Evolutionary conservation across 345 rosid species (phyloP), one percentile per base, ranked within the genome.

Genomic region (Barbarea vulgaris): DNA sequence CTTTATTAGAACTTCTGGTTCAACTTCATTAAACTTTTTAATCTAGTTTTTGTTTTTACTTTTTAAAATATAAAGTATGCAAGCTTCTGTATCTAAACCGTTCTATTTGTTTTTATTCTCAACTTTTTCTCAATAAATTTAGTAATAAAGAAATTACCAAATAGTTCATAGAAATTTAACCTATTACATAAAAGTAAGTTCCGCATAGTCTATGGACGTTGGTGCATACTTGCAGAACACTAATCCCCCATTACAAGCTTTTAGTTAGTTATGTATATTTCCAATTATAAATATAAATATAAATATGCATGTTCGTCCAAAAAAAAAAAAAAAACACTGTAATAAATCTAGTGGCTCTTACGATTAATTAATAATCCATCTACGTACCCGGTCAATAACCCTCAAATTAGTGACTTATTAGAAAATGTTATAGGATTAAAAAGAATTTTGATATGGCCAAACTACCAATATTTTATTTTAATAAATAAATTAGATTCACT

Each of bases 201-300:
- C 51, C 8, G 9, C 39, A 72, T 53, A 52, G 52, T 51, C 36
- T 28, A 19, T 24, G 36, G 59, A 54, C 64, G 58, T 62, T 69
- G 75, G 2, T n/a, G 50, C 58, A 31, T 62, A 62, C 75, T 31
- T 69, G 75, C 80, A 62, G 61, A 69, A 76, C 80, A 76, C 75
- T 62, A 69, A 69, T 33, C 30, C 31, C 39, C 70, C 80, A 76
- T 69, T 61, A 76, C 75, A 53, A 31, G 37, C 42, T 48, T 64
- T 63, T 12, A 18, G 28, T 54, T 34, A 27, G 51, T 54, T 34
- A 56, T 55, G 24, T 53, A 21, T 19, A 21, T 72, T 24, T 37
- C 27, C 11, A 42, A 2, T 60, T 63, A 31, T 65, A 56, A 56
- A 44, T 44, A 46, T 46, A n/a, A 46, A 46, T 7, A 31, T 31